These are phyloP conservation scores for Chlamydomonas reinhardtii DNA, from an alignment of 163 green algal genomes.

Conservation along the genomic window DNA sequence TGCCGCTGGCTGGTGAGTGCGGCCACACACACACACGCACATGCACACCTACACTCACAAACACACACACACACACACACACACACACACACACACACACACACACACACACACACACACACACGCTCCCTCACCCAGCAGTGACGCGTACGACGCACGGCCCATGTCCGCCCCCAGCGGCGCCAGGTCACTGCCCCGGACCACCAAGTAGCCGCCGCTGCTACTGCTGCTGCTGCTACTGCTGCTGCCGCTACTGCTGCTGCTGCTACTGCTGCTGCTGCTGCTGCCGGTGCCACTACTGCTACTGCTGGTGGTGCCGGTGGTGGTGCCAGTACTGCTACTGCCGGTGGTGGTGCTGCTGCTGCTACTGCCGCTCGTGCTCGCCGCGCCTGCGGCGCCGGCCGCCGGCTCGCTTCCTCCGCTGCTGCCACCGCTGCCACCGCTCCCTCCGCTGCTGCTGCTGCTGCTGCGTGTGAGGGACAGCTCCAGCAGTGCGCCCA, in stretches of 20 bases:
- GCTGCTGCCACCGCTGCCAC: background rate
- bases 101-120: no score
- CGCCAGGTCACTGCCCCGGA: slow-evolving; percentile 8
- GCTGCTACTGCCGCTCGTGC: background rate
- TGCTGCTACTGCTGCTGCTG: background rate
- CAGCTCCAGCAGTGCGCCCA: slow-evolving; percentile 64
- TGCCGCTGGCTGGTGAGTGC: no score
- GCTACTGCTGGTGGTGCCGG: background rate
- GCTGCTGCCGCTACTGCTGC: background rate
- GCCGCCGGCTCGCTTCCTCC: background rate
- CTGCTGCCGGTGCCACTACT: no score
- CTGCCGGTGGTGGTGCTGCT: background rate
- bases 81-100: background rate
- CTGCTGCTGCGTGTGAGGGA: slow-evolving; percentile 26
- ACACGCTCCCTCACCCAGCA: slow-evolving; percentile 2
- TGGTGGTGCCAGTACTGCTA: background rate
- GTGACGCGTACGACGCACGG: slow-evolving; percentile 17
- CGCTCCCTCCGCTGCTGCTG: background rate
- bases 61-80: background rate
- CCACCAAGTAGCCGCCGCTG: slow-evolving; percentile 25
- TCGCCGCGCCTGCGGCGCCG: no score
- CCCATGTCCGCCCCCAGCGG: background rate
- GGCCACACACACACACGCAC: no score
- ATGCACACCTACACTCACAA: background rate
- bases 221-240: background rate